Base-by-base conservation (phyloP, 345 rosid genomes). In the Eucalyptus regnans region DNA sequence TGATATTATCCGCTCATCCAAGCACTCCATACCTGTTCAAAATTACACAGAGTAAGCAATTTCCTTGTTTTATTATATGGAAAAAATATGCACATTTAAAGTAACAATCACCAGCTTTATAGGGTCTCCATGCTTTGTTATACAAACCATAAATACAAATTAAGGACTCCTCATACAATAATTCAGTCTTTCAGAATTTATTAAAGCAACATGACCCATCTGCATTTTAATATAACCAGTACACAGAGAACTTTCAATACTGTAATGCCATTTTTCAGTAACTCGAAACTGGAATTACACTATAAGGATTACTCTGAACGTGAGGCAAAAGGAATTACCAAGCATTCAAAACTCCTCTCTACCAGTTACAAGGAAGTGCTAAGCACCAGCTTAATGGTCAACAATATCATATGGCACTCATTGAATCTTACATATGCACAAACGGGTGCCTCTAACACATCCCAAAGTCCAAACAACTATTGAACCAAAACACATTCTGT, bases 1-100 rank as follows among this genome's bases (percentile, higher is more conserved):
- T 96, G 98, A 93, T 97, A 94, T 81, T 91, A 89, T 89, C 90
- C 43, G 68, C 56, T 88, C 93, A 92, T 94, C 96, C 96, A 94
- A 91, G 93, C 95, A 87, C 94, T 93, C 94, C 98, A 97, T 97
- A 89, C 95, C 99, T 97, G 90, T 86, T 89, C 88, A 91, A 90
- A 50, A 86, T 31, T 60, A 49, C 52, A 89, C 52, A 81, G 16
- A 86, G 33, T 92, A 44, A 91, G 46, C 81, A 91, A 89, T 9
- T 56, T 88, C 10, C 88, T 6, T 13, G 17, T 6, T 58, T 31
- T 58, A 33, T 33, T 13, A 7, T 12, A 52, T 25, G 31, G 25
- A 83, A 43, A 81, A 16, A 64, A 16, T 43, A 62, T n/a, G 52
- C 12, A 50, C 37, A n/a, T 23, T 15, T 29, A n/a, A 62, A 29